These are phyloP conservation scores for Pichia cactophila DNA, from an alignment of 1,139 yeast genomes.

Conservation along the genomic window DNA sequence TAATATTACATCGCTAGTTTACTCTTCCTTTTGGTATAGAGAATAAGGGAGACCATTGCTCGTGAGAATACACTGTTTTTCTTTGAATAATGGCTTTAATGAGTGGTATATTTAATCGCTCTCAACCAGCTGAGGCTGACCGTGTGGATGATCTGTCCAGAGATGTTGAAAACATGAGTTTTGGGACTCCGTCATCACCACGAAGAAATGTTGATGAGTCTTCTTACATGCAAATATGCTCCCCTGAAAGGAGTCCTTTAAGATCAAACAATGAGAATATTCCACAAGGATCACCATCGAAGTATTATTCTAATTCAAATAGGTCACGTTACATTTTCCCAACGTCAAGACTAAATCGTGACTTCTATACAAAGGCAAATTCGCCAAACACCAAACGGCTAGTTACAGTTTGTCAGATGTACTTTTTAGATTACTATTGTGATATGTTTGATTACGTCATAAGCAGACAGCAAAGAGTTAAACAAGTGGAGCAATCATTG, in stretches of 20 bases:
- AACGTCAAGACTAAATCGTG: slow-evolving; percentile 35
- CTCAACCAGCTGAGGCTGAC: slow-evolving; percentile 21
- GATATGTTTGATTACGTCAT: slow-evolving; percentile 93
- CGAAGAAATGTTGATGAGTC: slow-evolving; percentile 12
- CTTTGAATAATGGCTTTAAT: slow-evolving; percentile 20
- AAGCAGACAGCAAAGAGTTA: slow-evolving; percentile 71
- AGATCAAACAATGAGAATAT: slow-evolving; percentile 31
- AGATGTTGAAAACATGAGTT: slow-evolving; percentile 27
- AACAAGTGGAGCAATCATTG: slow-evolving; percentile 55
- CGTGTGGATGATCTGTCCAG: slow-evolving; percentile 27
- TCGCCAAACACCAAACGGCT: slow-evolving; percentile 75
- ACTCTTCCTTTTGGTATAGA: too few relatives aligned
- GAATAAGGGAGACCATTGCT: too few relatives aligned
- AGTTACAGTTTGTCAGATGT: slow-evolving; percentile 72
- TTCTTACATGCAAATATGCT: slow-evolving; percentile 27
- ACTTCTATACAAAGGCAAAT: slow-evolving; percentile 53
- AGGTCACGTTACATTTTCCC: slow-evolving; percentile 16
- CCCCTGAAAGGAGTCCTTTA: slow-evolving; percentile 23
- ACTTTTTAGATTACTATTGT: slow-evolving; percentile 90
- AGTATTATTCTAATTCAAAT: slow-evolving; percentile 17
- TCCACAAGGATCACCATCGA: slow-evolving; percentile 17
- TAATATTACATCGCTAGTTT: too few relatives aligned
- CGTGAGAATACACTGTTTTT: not conserved
- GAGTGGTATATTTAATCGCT: slow-evolving; percentile 25
- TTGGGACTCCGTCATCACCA: slow-evolving; percentile 25